Conservation (phyloP, 306 rosid species). For the Lathyrus oleraceus region DNA sequence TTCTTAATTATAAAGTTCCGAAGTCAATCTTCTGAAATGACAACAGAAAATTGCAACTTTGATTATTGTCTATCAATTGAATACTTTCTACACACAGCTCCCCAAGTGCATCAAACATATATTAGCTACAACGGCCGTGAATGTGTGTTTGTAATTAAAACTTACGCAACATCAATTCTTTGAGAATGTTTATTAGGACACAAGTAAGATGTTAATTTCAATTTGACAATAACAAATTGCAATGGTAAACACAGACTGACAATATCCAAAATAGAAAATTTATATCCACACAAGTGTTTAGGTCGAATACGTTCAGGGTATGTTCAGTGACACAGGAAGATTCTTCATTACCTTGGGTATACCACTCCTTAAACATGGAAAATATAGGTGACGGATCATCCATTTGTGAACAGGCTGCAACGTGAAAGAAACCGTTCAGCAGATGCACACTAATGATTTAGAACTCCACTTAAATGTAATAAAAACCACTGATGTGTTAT, state of each 20-base stretch:
- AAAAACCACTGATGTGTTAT: background rate
- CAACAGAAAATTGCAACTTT: background rate
- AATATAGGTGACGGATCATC: constrained; percentile 94
- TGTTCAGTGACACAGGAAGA: constrained; percentile 16
- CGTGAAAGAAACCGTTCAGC: constrained; percentile 36
- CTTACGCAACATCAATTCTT: background rate
- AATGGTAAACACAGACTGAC: constrained; percentile 23
- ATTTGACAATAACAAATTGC: background rate
- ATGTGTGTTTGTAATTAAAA: background rate
- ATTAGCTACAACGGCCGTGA: background rate
- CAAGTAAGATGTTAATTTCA: constrained; percentile 16
- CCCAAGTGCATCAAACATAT: background rate
- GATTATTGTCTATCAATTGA: constrained; percentile 2
- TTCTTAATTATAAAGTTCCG: background rate
- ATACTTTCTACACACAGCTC: background rate
- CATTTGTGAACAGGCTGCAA: constrained; percentile 97
- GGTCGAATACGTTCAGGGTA: background rate
- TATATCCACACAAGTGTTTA: constrained; percentile 18
- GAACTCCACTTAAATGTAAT: constrained; percentile 11
- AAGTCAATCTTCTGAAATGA: constrained; percentile 5
- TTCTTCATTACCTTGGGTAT: constrained; percentile 69
- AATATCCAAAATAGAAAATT: constrained; percentile 13
- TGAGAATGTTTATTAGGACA: constrained; percentile 13
- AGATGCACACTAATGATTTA: constrained; percentile 30
- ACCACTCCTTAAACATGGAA: constrained; percentile 83